Evolutionary conservation across 78 protist genomes (phyloP).

Genomic region (Dictyostelium brefeldianum): DNA sequence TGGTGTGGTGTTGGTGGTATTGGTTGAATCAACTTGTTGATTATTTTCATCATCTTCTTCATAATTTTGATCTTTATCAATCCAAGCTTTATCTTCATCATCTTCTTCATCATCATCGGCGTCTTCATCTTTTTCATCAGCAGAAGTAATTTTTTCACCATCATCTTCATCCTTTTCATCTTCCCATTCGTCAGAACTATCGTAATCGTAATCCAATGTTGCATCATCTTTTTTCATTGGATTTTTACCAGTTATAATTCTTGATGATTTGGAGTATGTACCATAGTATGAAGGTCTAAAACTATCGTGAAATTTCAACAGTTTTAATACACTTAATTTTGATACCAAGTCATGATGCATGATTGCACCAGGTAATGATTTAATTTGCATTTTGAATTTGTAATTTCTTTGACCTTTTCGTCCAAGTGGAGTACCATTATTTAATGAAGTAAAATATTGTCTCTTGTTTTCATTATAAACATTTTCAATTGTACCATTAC

Average conservation of each 20-base stretch:
- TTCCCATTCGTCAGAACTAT: conserved; percentile 73
- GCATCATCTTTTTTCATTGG: conserved; percentile 40
- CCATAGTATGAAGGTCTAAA: conserved; percentile 67
- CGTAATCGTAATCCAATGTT: conserved; percentile 42
- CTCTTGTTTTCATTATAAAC: background rate
- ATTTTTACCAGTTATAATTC: conserved; percentile 14
- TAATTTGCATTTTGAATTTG: conserved; percentile 11
- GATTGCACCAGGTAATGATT: conserved; percentile 43
- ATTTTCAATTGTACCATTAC: no score
- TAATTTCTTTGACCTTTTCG: conserved; percentile 13
- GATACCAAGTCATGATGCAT: conserved; percentile 36
- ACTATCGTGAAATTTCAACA: conserved; percentile 59
- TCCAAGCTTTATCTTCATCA: conserved; percentile 57
- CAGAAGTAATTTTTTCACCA: conserved; percentile 9
- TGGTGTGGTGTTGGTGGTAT: background rate
- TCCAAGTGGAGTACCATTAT: background rate
- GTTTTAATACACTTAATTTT: background rate
- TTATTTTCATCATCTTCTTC: conserved; percentile 11
- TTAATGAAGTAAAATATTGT: background rate
- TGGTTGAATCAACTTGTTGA: background rate
- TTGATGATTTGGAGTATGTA: conserved; percentile 15
- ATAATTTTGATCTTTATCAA: conserved; percentile 2
- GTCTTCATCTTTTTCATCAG: conserved; percentile 30
- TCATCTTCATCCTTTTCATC: conserved; percentile 51
- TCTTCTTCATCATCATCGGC: conserved; percentile 35